Conservation (phyloP, 768 basidiomycete species). For the Mycena maculata region DNA sequence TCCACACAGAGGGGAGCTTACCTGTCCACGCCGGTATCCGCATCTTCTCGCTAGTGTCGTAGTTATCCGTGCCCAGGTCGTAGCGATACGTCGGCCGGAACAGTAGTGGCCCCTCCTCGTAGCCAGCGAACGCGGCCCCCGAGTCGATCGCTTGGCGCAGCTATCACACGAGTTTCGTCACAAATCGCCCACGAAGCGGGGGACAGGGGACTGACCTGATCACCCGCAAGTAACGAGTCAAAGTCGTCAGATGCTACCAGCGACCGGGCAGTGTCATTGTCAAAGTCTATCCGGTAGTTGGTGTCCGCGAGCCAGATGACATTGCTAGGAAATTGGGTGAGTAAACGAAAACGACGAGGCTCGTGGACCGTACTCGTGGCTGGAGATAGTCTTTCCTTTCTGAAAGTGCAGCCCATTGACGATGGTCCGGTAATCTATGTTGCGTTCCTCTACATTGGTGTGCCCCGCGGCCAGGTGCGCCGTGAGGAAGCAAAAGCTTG, state of each 20-base stretch:
- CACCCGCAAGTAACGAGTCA: conserved; percentile 79
- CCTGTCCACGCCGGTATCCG: conserved; percentile 98
- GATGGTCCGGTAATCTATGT: conserved; percentile 93
- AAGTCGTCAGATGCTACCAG: conserved; percentile 73
- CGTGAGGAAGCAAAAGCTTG: conserved; percentile 94
- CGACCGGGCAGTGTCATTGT: conserved; percentile 83
- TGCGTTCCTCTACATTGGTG: conserved; percentile 87
- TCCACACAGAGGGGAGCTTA: conserved; percentile 46
- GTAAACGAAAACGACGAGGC: neutral
- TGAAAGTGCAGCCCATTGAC: conserved; percentile 85
- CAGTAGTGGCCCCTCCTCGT: conserved; percentile 89
- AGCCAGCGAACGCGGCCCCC: conserved; percentile 82
- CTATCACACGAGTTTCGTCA: conserved; percentile 52
- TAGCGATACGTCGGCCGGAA: conserved; percentile 98
- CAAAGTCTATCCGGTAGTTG: conserved; percentile 92
- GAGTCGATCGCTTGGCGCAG: conserved; percentile 78
- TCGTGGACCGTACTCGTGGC: conserved; percentile 80
- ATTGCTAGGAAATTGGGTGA: conserved; percentile 64
- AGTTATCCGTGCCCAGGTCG: conserved; percentile 81
- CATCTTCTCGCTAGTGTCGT: conserved; percentile 97
- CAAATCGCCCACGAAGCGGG: neutral
- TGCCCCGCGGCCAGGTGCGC: conserved; percentile 98
- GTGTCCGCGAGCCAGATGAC: conserved; percentile 95
- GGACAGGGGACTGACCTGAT: conserved; percentile 73
- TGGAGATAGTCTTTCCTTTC: conserved; percentile 87